These are phyloP conservation scores for Quercus lobata DNA, from an alignment of 331 rosid species.

Conservation along the genomic window DNA sequence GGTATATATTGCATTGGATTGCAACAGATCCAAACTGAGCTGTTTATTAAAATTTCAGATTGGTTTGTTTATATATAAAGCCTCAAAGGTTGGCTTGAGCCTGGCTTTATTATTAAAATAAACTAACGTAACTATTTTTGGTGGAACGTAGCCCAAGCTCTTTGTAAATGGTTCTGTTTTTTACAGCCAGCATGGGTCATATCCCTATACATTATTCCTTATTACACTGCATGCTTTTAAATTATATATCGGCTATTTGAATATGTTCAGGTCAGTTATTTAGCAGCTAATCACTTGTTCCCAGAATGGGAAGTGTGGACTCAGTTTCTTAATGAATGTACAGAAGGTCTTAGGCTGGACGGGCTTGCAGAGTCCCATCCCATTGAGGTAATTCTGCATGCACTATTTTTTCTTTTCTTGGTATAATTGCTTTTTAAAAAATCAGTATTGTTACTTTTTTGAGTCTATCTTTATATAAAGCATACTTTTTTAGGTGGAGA, in stretches of 20 bases:
- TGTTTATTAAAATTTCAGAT: too few relatives aligned
- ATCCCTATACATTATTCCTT: not conserved
- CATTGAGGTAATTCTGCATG: not conserved
- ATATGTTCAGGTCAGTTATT: constrained; percentile 39
- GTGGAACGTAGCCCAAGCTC: too few relatives aligned
- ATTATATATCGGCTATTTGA: not conserved
- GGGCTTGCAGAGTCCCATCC: not conserved
- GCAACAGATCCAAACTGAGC: too few relatives aligned
- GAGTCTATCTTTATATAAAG: constrained; percentile 5
- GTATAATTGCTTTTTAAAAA: not conserved
- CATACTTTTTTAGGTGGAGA: constrained; percentile 61
- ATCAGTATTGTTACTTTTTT: not conserved
- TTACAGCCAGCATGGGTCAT: not conserved
- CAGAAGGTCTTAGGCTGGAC: not conserved
- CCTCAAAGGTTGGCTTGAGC: too few relatives aligned
- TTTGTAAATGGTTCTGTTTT: too few relatives aligned
- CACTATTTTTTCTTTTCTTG: not conserved
- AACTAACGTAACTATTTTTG: too few relatives aligned
- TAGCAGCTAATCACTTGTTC: constrained; percentile 44
- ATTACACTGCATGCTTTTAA: not conserved
- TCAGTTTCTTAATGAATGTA: not conserved
- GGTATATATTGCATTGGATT: constrained; percentile 18
- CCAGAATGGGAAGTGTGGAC: constrained; percentile 41
- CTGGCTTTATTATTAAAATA: too few relatives aligned
- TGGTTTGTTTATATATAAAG: too few relatives aligned